Base-by-base conservation (phyloP, 1,284 basidiomycete genomes). In the Sanghuangporus baumii region DNA sequence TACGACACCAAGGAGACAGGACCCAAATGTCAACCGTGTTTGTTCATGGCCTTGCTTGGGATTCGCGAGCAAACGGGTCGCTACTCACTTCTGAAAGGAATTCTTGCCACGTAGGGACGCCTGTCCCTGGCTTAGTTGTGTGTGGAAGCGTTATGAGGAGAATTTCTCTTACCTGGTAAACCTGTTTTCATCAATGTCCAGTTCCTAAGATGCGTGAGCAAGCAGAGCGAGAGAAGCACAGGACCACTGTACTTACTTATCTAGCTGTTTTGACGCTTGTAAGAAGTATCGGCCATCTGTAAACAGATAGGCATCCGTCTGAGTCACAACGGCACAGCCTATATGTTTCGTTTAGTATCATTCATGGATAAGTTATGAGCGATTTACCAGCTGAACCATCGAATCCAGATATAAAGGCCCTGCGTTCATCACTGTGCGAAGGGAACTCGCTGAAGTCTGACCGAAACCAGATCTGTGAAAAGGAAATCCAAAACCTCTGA, bases 121-220 rank as follows among this genome's bases (percentile, higher is more conserved):
- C 93, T 82, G 56, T 62, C 56, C 66, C 50, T 41, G 36, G 54
- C 26, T 37, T 20, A 37, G 62, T 67, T 36, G n/a, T 6, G 2
- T 50, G 50, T 50, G 40, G 47, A 63, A 62, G 38, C 34, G n/a
- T 14, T 26, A 40, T 6, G 41, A 5, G 34, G 34, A 67, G 60
- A 46, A 14, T 31, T 14, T 16, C 31, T 66, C 12, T 9, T 64
- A 87, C 91, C 86, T 74, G 85, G 85, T 36, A 93, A 72, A 5
- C 94, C 96, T 69, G 91, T 86, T 73, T 93, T 96, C 92, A 96
- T 95, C 70, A 98, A 76, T 1, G 82, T 90, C 96, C 96, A 98
- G 67, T 96, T 94, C 57, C 86, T 90, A 38, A 43, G 9, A n/a
- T 62, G 1, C 16, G 16, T 16, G 6, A 46, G 3, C 43, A 18